Evolutionary conservation across 352 stramenopile genomes (phyloP), one percentile per base, ranked within the genome.

Genomic region (Phytopythium helicoides): DNA sequence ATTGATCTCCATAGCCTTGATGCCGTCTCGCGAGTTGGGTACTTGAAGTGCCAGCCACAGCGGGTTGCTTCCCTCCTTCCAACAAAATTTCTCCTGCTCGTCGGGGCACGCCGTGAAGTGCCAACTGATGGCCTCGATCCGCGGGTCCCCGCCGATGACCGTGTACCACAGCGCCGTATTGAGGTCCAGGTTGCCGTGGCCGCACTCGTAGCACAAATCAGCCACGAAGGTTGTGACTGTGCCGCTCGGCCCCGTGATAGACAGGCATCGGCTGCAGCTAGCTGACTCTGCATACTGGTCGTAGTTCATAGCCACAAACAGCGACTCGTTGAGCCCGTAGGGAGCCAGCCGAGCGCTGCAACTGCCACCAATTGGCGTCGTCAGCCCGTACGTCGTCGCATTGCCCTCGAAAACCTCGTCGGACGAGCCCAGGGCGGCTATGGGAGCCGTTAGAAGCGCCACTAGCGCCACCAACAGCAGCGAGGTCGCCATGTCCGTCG

Each of bases 171-270:
- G 42, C 38, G 62, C 70, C 25, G 73, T 76, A 47, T 82, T 85
- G 21, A 89, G 64, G 48, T 89, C 79, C 46, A 89, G 56, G 37
- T 89, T 84, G 21, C 73, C 67, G 19, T 83, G 53, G 16, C 63
- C 69, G 28, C 80, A 88, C 52, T 87, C 77, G 53, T 73, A 81
- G 62, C 77, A 88, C n/a, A 81, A 50, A 53, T 88, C 75, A 1
- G 70, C 74, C n/a, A 88, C 66, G 54, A 75, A 81, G 25, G 71
- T 47, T 14, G 72, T 68, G 18, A 76, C 73, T 15, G 64, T 80
- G 34, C 68, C 71, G 51, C 55, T 66, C 26, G 71, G 63, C 41
- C 72, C 72, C 23, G 60, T 74, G 36, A 86, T 67, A 25, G 59
- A 71, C 46, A 86, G 60, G 50, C 74, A 86, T 46, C 80, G 76